Evolutionary conservation across 108 stramenopile genomes (phyloP).

Genomic region (Fistulifera pelliculosa): DNA sequence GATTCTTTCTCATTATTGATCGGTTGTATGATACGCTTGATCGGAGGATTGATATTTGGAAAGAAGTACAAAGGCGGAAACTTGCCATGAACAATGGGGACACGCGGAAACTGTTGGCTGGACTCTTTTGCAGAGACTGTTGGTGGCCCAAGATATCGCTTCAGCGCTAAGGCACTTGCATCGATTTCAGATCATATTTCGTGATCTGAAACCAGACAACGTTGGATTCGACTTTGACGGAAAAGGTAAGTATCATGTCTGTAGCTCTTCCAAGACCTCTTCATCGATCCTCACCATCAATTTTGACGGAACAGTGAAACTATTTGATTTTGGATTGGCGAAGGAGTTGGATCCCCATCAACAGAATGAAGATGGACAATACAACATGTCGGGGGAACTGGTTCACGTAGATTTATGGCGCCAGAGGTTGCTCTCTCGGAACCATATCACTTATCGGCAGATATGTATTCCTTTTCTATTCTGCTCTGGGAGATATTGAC

Average conservation of each 20-base stretch:
- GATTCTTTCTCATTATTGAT: conserved; percentile 67
- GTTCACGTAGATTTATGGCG: conserved; percentile 44
- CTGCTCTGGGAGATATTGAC: conserved; percentile 63
- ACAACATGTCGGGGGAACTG: conserved; percentile 37
- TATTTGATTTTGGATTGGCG: conserved; percentile 68
- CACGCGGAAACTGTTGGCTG: not conserved
- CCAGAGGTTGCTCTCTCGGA: conserved; percentile 39
- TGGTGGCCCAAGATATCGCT: conserved; percentile 39
- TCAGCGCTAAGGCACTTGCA: conserved; percentile 37
- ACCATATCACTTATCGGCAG: conserved; percentile 44
- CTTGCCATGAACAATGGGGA: conserved; percentile 5
- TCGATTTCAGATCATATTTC: conserved; percentile 32
- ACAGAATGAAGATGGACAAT: conserved; percentile 26
- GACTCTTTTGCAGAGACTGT: conserved; percentile 33
- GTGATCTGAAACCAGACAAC: conserved; percentile 10
- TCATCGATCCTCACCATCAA: too few relatives aligned
- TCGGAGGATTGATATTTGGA: conserved; percentile 54
- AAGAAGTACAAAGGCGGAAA: conserved; percentile 32
- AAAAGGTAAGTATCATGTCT: too few relatives aligned
- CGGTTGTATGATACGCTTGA: conserved; percentile 60
- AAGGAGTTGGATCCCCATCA: conserved; percentile 41
- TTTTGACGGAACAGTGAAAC: conserved; percentile 26
- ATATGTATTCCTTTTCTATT: conserved; percentile 64
- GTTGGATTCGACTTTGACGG: too few relatives aligned
- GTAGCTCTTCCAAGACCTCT: too few relatives aligned